phyloP scores from a whole-genome alignment of 2,329 filamentous ascomycete species.

The Periconia sp. region DNA sequence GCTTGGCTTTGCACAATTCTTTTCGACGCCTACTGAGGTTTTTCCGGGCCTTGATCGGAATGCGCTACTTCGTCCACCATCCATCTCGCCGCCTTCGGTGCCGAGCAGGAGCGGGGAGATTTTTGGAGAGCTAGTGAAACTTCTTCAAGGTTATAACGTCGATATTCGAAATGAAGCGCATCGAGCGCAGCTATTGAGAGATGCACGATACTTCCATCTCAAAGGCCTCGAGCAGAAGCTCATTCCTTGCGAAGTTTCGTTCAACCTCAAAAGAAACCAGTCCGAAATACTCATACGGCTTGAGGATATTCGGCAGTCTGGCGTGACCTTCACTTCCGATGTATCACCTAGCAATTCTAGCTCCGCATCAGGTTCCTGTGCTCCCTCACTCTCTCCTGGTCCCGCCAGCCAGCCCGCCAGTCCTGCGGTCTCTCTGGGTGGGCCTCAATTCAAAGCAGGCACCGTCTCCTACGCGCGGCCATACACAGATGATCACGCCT shows the following conservation, averaged over 20 bases:
- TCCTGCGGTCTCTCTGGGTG: conserved; percentile 23
- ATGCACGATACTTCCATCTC: conserved; percentile 92
- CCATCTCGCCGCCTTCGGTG: conserved; percentile 81
- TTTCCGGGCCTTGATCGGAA: conserved; percentile 85
- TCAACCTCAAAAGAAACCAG: conserved; percentile 71
- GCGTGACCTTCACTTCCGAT: conserved; percentile 70
- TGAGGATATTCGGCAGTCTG: conserved; percentile 88
- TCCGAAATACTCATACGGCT: conserved; percentile 81
- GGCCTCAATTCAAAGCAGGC: conserved; percentile 40
- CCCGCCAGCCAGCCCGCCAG: conserved; percentile 25
- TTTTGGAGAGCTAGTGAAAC: conserved; percentile 80
- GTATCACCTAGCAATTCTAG: conserved; percentile 25
- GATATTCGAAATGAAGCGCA: conserved; percentile 78
- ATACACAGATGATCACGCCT: conserved; percentile 76
- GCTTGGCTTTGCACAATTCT: conserved; percentile 87
- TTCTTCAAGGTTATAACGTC: conserved; percentile 84
- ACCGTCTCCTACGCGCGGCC: conserved; percentile 84
- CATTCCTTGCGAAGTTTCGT: conserved; percentile 76
- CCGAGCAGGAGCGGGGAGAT: conserved; percentile 81
- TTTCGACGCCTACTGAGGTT: conserved; percentile 76
- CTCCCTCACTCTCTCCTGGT: conserved; percentile 29
- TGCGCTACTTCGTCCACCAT: conserved; percentile 81
- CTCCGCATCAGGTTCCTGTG: conserved; percentile 24
- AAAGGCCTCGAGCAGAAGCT: conserved; percentile 89
- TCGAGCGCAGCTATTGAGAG: conserved; percentile 76